Evolutionary conservation across 768 basidiomycete genomes (phyloP).

Genomic region (Xerocomellus chrysenteron): DNA sequence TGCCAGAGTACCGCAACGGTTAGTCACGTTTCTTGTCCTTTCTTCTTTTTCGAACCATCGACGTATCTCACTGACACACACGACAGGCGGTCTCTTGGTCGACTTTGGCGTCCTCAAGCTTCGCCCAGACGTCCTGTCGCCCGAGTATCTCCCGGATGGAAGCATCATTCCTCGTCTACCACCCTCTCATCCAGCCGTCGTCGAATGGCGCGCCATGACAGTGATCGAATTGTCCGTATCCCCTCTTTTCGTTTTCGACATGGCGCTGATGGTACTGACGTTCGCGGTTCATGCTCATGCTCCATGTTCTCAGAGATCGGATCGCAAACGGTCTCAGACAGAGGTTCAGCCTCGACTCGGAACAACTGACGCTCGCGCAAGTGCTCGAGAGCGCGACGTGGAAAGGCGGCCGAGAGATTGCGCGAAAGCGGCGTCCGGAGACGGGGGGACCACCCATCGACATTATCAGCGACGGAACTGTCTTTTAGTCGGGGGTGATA

Average conservation of each 20-base stretch:
- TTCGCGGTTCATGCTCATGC: not conserved
- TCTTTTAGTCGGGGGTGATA: too few relatives aligned
- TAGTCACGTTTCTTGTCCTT: not conserved
- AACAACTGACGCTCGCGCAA: constrained; percentile 61
- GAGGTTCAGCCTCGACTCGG: constrained; percentile 43
- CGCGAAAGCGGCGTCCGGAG: constrained; percentile 67
- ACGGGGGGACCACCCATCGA: constrained; percentile 65
- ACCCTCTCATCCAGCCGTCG: constrained; percentile 84
- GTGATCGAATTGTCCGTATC: constrained; percentile 80
- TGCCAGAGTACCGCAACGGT: constrained; percentile 96
- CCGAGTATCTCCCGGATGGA: constrained; percentile 39
- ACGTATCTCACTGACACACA: not conserved
- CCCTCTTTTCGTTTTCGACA: not conserved
- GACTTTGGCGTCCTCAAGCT: constrained; percentile 70
- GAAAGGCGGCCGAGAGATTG: constrained; percentile 95
- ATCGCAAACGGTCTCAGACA: constrained; percentile 68
- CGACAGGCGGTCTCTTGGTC: constrained; percentile 66
- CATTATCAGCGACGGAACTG: constrained; percentile 61
- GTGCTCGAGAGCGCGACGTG: constrained; percentile 94
- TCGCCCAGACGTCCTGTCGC: constrained; percentile 21
- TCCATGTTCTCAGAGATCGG: constrained; percentile 57
- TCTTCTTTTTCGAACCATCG: too few relatives aligned
- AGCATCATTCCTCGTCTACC: constrained; percentile 54
- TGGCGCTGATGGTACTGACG: too few relatives aligned
- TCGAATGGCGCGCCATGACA: constrained; percentile 91